Evolutionary conservation across 805 yeast genomes (phyloP).

Genomic region (Ogataea methylovora): DNA sequence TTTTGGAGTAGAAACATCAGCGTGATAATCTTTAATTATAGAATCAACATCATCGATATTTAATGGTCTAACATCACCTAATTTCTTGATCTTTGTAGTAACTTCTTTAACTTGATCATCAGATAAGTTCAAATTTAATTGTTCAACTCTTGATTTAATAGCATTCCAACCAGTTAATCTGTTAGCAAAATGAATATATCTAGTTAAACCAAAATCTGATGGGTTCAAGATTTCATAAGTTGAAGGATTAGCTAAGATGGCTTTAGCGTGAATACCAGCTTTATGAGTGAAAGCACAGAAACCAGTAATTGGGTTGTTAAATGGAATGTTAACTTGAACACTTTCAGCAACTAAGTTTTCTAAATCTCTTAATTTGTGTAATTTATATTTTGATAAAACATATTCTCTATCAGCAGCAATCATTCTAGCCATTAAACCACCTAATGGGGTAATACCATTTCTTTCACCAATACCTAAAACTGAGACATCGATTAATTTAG

Average conservation of each 20-base stretch:
- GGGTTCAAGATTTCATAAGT: constrained; percentile 97
- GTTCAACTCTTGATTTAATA: constrained; percentile 96
- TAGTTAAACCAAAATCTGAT: constrained; percentile 87
- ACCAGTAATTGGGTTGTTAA: constrained; percentile 97
- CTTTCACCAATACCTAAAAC: constrained; percentile 98
- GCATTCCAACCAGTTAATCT: constrained; percentile 99
- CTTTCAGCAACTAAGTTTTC: constrained; percentile 96
- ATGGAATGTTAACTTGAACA: constrained; percentile 94
- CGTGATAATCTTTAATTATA: constrained; percentile 89
- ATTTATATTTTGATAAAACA: constrained; percentile 87
- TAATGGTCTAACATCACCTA: constrained; percentile 92
- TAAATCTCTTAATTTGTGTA: constrained; percentile 91
- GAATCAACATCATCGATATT: constrained; percentile 97
- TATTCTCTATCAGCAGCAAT: constrained; percentile 97
- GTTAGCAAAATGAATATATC: constrained; percentile 97
- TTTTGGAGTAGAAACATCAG: constrained; percentile 55
- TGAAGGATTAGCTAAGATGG: constrained; percentile 95
- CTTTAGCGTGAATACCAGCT: constrained; percentile 99
- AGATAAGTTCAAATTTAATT: constrained; percentile 78
- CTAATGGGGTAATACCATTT: constrained; percentile 95
- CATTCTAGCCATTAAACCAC: constrained; percentile 99
- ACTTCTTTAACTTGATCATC: constrained; percentile 95
- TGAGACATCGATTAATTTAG: constrained; percentile 87
- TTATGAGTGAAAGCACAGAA: constrained; percentile 99
- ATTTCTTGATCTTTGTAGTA: constrained; percentile 83